Evolutionary conservation across 2,329 filamentous ascomycete genomes (phyloP).

Genomic region (Mollisiaceae sp.): DNA sequence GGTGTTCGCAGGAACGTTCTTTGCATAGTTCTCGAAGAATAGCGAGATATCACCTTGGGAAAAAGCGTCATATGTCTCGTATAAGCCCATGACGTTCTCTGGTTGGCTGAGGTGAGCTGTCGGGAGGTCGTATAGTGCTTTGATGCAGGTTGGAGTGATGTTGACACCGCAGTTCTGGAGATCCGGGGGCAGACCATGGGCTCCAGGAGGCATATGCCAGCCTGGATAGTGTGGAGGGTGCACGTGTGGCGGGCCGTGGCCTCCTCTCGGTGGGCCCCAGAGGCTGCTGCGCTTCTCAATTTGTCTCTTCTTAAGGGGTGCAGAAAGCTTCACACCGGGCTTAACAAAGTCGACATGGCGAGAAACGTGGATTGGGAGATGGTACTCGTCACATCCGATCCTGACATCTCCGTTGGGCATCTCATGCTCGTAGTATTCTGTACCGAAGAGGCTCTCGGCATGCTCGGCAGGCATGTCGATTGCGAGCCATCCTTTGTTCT

Average conservation of each 20-base stretch:
- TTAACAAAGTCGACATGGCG: not conserved
- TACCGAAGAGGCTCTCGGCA: not conserved
- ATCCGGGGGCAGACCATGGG: not conserved
- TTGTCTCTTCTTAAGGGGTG: not conserved
- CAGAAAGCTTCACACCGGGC: not conserved
- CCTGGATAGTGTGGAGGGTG: not conserved
- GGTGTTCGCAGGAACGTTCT: not conserved
- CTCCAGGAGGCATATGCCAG: not conserved
- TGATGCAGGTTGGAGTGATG: slow-evolving; percentile 1
- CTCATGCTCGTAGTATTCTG: slow-evolving; percentile 2
- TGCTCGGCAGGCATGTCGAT: slow-evolving; percentile 4
- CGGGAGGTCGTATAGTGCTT: not conserved
- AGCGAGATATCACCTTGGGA: slow-evolving; percentile 1
- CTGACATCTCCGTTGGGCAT: not conserved
- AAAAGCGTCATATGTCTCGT: not conserved
- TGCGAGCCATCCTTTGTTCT: slow-evolving; percentile 8
- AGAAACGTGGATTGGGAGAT: not conserved
- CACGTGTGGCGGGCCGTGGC: not conserved
- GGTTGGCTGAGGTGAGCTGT: not conserved
- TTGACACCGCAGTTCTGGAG: slow-evolving; percentile 7
- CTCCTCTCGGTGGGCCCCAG: not conserved
- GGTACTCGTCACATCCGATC: slow-evolving; percentile 2
- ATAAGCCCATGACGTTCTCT: slow-evolving; percentile 4
- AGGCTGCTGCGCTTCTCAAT: not conserved
- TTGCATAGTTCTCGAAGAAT: slow-evolving; percentile 4